These are phyloP conservation scores for Epichloe aotearoae DNA, from an alignment of 2,329 filamentous ascomycete genomes.

Conservation along the genomic window DNA sequence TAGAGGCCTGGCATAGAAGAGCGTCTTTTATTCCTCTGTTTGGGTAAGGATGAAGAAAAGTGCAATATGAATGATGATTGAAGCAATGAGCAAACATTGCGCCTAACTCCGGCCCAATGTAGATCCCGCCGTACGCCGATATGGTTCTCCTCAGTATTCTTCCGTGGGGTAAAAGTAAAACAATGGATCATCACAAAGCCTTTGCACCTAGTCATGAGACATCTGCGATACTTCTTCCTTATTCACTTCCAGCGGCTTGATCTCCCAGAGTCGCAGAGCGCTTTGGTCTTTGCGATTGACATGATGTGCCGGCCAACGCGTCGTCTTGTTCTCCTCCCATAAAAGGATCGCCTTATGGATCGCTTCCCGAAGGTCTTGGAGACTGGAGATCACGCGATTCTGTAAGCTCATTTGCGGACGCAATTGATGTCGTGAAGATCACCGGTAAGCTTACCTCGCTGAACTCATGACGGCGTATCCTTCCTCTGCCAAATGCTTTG, in stretches of 20 bases:
- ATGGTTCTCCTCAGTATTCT: background rate
- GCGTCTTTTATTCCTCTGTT: background rate
- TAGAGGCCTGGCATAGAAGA: background rate
- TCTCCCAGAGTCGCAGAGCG: constrained; percentile 21
- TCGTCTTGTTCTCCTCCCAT: constrained; percentile 20
- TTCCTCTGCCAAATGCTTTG: constrained; percentile 57
- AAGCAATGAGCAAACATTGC: background rate
- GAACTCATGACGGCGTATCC: constrained; percentile 65
- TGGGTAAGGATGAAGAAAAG: background rate
- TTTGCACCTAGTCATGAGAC: constrained; percentile 24
- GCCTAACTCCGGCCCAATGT: background rate
- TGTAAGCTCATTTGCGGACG: background rate
- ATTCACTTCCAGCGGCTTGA: constrained; percentile 18
- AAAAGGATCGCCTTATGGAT: constrained; percentile 25
- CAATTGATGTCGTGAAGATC: background rate
- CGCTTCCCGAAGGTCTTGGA: constrained; percentile 21
- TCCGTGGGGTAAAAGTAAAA: background rate
- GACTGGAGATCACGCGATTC: constrained; percentile 9
- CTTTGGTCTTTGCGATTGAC: constrained; percentile 5
- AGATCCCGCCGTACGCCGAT: background rate
- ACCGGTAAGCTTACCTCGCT: constrained; percentile 37
- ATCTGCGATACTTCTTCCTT: constrained; percentile 25
- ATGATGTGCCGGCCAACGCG: constrained; percentile 21
- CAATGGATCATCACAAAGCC: constrained; percentile 7
- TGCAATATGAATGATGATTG: background rate